These are phyloP conservation scores for Sugiyamaella pinicola DNA, from an alignment of 1,139 yeast species.

Conservation along the genomic window DNA sequence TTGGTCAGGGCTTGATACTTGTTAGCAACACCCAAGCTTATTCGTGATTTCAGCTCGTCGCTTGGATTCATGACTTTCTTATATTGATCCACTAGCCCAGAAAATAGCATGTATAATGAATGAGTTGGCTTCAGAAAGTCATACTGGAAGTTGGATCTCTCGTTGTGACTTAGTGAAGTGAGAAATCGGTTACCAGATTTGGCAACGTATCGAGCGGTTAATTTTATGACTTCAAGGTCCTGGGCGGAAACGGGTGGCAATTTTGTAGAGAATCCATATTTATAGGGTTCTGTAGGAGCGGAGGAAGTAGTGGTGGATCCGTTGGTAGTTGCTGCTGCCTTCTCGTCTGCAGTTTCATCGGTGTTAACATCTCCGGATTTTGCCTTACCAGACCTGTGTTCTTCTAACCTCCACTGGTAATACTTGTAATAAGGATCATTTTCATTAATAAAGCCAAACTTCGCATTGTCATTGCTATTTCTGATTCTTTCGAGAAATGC, in stretches of 20 bases:
- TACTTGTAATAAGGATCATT: slow-evolving; percentile 59
- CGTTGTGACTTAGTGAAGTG: slow-evolving; percentile 46
- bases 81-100: slow-evolving; percentile 60
- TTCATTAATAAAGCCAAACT: slow-evolving; percentile 63
- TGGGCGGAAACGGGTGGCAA: slow-evolving; percentile 60
- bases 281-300: slow-evolving; percentile 43
- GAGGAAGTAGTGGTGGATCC: slow-evolving; percentile 19
- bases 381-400: slow-evolving; percentile 35
- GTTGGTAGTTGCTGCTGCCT: slow-evolving; percentile 4
- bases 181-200: slow-evolving; percentile 55
- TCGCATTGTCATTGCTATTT: slow-evolving; percentile 51
- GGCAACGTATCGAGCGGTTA: slow-evolving; percentile 70
- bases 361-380: slow-evolving; percentile 10
- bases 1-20: slow-evolving; percentile 49
- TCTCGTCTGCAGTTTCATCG: slow-evolving; percentile 17
- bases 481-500: slow-evolving; percentile 60
- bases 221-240: slow-evolving; percentile 70
- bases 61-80: slow-evolving; percentile 42
- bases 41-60: slow-evolving; percentile 21
- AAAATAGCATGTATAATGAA: slow-evolving; percentile 60
- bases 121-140: slow-evolving; percentile 67
- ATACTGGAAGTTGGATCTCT: slow-evolving; percentile 56
- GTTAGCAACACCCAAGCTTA: slow-evolving; percentile 35
- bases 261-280: slow-evolving; percentile 51
- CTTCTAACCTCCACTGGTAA: slow-evolving; percentile 50